Evolutionary conservation across 371 early-diverging fungal genomes (phyloP).

Genomic region (Actinomortierella wolfii): DNA sequence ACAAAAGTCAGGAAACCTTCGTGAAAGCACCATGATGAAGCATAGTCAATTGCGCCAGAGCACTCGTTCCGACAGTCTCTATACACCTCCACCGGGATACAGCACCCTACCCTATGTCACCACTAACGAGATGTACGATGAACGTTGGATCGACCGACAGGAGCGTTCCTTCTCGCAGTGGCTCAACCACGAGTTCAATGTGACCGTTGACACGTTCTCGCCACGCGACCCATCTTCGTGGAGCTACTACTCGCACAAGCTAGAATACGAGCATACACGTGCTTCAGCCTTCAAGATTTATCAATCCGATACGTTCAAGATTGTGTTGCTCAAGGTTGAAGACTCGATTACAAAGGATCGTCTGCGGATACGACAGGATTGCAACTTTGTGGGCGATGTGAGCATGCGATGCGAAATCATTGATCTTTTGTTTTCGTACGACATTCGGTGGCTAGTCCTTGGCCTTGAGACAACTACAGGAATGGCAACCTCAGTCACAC

Average conservation of each 20-base stretch:
- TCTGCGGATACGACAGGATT: conserved; percentile 31
- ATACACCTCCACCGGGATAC: conserved; percentile 32
- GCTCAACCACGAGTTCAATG: conserved; percentile 46
- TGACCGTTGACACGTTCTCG: conserved; percentile 34
- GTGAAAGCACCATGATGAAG: no score
- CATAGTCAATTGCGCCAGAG: no score
- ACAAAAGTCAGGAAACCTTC: no score
- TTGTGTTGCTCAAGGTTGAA: conserved; percentile 37
- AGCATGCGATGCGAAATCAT: conserved; percentile 29
- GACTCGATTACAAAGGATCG: conserved; percentile 33
- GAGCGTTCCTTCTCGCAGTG: conserved; percentile 45
- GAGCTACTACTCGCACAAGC: conserved; percentile 42
- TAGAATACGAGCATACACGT: conserved; percentile 44
- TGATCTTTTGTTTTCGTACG: conserved; percentile 42
- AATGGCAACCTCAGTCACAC: conserved; percentile 28
- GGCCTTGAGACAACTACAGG: conserved; percentile 44
- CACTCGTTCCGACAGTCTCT: no score
- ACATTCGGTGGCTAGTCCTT: conserved; percentile 47
- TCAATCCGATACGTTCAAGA: conserved; percentile 36
- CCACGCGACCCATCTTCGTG: conserved; percentile 39
- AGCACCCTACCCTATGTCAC: conserved; percentile 43
- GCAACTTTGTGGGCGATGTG: conserved; percentile 34
- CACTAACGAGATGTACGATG: conserved; percentile 48
- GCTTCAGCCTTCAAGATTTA: conserved; percentile 40
- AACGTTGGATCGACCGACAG: conserved; percentile 49